These are phyloP conservation scores for Amylocarpus encephaloides DNA, from an alignment of 2,329 filamentous ascomycete species.

Conservation along the genomic window DNA sequence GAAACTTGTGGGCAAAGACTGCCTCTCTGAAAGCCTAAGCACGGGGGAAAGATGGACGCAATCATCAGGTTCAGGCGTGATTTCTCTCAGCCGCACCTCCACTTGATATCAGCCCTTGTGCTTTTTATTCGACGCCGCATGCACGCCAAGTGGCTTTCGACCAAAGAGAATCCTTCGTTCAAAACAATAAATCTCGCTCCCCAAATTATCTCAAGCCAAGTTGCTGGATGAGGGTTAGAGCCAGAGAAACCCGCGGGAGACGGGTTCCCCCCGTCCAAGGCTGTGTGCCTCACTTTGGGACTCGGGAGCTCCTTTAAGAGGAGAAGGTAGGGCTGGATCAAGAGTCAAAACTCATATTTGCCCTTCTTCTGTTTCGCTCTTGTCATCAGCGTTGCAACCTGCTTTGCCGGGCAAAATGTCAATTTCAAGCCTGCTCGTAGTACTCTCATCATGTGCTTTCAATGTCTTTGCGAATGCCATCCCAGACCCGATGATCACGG, in stretches of 20 bases:
- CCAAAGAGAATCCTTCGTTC: background rate
- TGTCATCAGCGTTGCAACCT: background rate
- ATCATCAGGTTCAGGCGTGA: background rate
- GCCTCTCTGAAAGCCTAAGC: background rate
- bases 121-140: background rate
- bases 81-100: slow-evolving; percentile 4
- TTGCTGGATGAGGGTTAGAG: background rate
- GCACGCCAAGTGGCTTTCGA: background rate
- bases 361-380: background rate
- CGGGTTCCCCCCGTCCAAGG: no score
- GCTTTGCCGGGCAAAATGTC: background rate
- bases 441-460: background rate
- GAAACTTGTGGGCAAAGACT: background rate
- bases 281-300: background rate
- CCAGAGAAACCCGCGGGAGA: background rate
- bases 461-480: background rate
- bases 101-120: background rate
- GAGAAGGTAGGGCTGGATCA: background rate
- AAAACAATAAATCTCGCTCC: slow-evolving; percentile 3
- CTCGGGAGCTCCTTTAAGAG: background rate
- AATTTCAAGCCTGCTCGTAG: slow-evolving; percentile 1
- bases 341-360: background rate
- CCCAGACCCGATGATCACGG: slow-evolving; percentile 1
- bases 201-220: background rate
- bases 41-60: background rate